These are phyloP conservation scores for Candida rishiriensis DNA, from an alignment of 805 yeast species.

Conservation along the genomic window DNA sequence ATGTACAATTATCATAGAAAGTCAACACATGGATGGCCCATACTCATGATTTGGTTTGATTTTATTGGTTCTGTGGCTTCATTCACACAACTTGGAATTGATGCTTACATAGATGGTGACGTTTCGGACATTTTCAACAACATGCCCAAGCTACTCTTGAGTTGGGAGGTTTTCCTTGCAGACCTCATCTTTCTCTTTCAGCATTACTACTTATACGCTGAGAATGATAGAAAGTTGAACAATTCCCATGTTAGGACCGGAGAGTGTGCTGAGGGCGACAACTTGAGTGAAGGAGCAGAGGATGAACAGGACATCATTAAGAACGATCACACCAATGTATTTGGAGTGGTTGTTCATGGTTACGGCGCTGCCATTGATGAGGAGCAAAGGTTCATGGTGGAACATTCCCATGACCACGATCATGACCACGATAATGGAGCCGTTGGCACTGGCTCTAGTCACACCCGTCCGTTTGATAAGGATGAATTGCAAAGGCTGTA, in stretches of 20 bases:
- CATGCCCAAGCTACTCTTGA: conserved; percentile 29
- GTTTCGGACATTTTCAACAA: conserved; percentile 25
- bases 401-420: conserved; percentile 31
- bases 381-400: conserved; percentile 29
- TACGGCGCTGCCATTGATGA: conserved; percentile 24
- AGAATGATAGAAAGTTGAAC: conserved; percentile 15
- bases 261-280: neutral
- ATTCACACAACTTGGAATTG: conserved; percentile 26
- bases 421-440: conserved; percentile 7
- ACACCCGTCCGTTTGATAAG: conserved; percentile 16
- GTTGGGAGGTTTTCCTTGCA: conserved; percentile 28
- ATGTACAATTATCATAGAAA: conserved; percentile 30
- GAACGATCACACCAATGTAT: conserved; percentile 1
- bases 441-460: conserved; percentile 5
- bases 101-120: conserved; percentile 25
- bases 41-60: conserved; percentile 31
- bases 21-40: conserved; percentile 37
- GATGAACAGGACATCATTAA: conserved; percentile 10
- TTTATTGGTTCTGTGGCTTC: conserved; percentile 28
- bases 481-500: conserved; percentile 25
- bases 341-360: conserved; percentile 5
- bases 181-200: conserved; percentile 29
- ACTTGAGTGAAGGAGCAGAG: neutral
- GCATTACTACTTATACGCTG: conserved; percentile 29
- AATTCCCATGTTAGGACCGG: neutral